These are phyloP conservation scores for Nepenthes gracilis DNA, from an alignment of 148 eudicot species.

Conservation along the genomic window DNA sequence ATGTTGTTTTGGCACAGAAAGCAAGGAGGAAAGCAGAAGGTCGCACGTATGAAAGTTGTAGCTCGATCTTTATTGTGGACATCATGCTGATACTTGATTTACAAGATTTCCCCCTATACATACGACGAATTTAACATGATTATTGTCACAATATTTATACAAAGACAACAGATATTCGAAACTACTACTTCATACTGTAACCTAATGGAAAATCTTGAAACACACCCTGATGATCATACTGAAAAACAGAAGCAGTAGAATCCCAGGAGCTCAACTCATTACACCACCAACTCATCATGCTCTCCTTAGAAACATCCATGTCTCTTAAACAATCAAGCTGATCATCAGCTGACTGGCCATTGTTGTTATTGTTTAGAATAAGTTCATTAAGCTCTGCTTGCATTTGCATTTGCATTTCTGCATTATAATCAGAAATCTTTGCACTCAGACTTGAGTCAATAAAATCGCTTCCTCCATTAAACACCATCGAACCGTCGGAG, in stretches of 20 bases:
- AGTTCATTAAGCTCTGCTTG: conserved; percentile 30
- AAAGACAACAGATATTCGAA: too few species aligned
- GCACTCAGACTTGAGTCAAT: conserved; percentile 6
- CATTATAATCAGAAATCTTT: not conserved
- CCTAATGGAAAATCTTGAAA: conserved; percentile 1
- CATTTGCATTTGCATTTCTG: conserved; percentile 2
- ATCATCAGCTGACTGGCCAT: not conserved
- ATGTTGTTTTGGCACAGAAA: too few species aligned
- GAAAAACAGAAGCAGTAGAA: not conserved
- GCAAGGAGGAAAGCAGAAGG: too few species aligned
- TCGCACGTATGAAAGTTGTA: too few species aligned
- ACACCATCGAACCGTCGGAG: conserved; percentile 8
- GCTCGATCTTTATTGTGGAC: too few species aligned
- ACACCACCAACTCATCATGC: not conserved
- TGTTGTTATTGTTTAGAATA: conserved; percentile 11
- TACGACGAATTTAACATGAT: too few species aligned
- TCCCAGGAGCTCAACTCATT: conserved; percentile 1
- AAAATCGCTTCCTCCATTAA: conserved; percentile 1
- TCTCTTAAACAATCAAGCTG: conserved; percentile 31
- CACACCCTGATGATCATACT: not conserved
- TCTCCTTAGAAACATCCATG: conserved; percentile 19
- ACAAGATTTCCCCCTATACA: too few species aligned
- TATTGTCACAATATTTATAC: too few species aligned
- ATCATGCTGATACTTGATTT: too few species aligned
- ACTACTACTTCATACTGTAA: not conserved